Base-by-base conservation (phyloP, 2,329 filamentous ascomycete species). In the Cordyceps javanica region DNA sequence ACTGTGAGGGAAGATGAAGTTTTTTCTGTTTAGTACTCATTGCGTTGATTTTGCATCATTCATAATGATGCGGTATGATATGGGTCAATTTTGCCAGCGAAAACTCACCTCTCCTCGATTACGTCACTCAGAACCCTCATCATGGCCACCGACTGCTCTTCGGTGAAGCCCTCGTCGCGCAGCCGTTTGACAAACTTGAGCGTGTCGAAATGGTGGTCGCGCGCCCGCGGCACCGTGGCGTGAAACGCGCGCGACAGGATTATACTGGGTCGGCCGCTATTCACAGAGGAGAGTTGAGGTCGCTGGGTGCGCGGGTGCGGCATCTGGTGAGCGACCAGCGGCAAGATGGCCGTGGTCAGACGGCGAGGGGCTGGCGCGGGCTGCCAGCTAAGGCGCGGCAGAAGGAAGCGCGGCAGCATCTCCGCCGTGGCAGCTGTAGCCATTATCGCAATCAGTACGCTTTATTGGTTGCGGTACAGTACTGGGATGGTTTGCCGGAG, bases 91-190 rank as follows among this genome's bases (percentile, higher is more conserved):
- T n/a, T n/a, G 50, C 3, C 30, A 13, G 39, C 2, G 14, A 19
- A 19, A 13, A 7, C 68, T 25, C 64, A 87, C 86, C 87, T 96
- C 75, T 99, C 94, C 71, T 97, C 90, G 63, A 99, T 97, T 10
- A 97, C 93, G 71, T 97, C 92, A 73, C 91, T 92, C 39, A 99
- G 79, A 7, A 97, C 90, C 70, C 90, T 90, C 94, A 99, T 97
- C 89, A 97, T 94, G n/a, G 94, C 93, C 26, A 91, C 91, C 2
- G 92, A 87, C 74, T 99, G 94, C 64, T 92, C 89, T 72, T 97
- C 93, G 25, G 91, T 96, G 72, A 97, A 97, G 0, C 94, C 94
- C 71, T 99, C 94, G 63, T 84, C 84, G 71, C 93, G 87, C 41
- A 99, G 78, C 54, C 90, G 82, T 74, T 96, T 90, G 39, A 99